Percentiles rank a stretch among this genome's conserved stretches.
Conservation (phyloP, 179 eudicot genomes). For the Silene coronaria region DNA sequence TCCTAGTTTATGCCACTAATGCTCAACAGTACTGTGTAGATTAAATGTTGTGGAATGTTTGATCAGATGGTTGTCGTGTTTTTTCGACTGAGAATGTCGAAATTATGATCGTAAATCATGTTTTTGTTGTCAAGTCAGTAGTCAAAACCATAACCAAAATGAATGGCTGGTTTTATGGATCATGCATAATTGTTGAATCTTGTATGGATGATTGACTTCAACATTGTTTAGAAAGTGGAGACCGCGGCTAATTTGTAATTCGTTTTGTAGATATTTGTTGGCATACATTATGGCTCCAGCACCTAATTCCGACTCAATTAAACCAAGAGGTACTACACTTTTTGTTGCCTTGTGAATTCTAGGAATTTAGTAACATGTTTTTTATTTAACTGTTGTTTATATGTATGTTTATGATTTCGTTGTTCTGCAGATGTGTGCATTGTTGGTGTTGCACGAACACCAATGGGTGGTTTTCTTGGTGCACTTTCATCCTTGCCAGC, state of each 20-base stretch:
- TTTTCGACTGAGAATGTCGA: neutral
- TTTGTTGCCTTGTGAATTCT: neutral
- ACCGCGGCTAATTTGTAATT: neutral
- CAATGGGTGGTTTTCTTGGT: slow-evolving; percentile 96
- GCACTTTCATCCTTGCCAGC: slow-evolving; percentile 80
- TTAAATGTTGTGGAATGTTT: too few relatives aligned
- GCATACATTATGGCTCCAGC: slow-evolving; percentile 34
- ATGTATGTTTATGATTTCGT: too few relatives aligned
- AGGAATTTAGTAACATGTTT: neutral
- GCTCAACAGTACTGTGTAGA: too few relatives aligned
- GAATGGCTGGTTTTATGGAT: slow-evolving; percentile 1
- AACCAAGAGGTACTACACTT: slow-evolving; percentile 31
- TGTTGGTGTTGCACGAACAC: slow-evolving; percentile 96
- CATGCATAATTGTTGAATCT: slow-evolving; percentile 11
- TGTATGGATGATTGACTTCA: neutral
- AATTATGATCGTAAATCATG: neutral
- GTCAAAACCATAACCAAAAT: neutral
- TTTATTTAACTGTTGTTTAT: neutral
- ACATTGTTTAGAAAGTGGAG: too few relatives aligned
- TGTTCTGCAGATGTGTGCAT: slow-evolving; percentile 71
- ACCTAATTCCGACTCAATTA: slow-evolving; percentile 31
- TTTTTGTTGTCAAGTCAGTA: neutral
- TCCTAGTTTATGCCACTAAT: too few relatives aligned
- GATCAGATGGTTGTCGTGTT: neutral
- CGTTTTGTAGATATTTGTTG: slow-evolving; percentile 25